A percentile compares a stretch with the other conserved stretches of the same genome.
Evolutionary conservation across 306 rosid genomes (phyloP).

Genomic region (Pyrus pyrifolia): DNA sequence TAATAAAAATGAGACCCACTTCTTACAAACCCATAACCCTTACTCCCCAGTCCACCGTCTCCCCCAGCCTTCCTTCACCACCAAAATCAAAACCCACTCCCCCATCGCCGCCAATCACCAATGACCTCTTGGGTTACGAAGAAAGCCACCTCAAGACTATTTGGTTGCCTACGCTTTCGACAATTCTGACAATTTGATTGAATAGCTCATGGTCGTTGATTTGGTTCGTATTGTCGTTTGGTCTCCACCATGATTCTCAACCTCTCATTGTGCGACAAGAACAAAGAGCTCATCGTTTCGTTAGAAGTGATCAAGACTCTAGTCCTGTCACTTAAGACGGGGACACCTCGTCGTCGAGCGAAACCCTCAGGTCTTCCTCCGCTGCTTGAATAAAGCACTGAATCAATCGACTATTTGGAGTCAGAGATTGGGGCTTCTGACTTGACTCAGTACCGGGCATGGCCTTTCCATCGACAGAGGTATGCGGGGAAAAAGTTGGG

Average conservation of each 20-base stretch:
- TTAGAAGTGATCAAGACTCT: constrained; percentile 72
- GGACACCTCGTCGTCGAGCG: constrained; percentile 39
- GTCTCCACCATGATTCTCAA: constrained; percentile 74
- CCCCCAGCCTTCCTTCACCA: too few species aligned
- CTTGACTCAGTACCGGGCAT: too few species aligned
- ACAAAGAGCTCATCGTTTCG: constrained; percentile 63
- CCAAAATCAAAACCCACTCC: too few species aligned
- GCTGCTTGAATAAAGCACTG: constrained; percentile 58
- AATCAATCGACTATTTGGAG: constrained; percentile 41
- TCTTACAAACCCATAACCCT: too few species aligned
- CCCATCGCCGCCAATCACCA: too few species aligned
- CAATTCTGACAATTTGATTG: constrained; percentile 71
- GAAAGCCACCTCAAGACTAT: too few species aligned
- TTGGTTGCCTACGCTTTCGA: constrained; percentile 59
- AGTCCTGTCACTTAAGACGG: constrained; percentile 48
- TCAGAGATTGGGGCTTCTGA: too few species aligned
- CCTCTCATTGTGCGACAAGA: constrained; percentile 84
- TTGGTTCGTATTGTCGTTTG: constrained; percentile 52
- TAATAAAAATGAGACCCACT: too few species aligned
- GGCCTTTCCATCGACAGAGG: too few species aligned
- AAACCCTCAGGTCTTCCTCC: constrained; percentile 49
- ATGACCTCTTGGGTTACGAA: too few species aligned
- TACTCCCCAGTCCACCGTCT: too few species aligned
- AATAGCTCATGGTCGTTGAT: constrained; percentile 67
- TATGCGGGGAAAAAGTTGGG: not conserved